Percentiles rank a stretch among this genome's conserved stretches.
Evolutionary conservation across 2,329 filamentous ascomycete genomes (phyloP).

Genomic region (Sphaerulina musiva): DNA sequence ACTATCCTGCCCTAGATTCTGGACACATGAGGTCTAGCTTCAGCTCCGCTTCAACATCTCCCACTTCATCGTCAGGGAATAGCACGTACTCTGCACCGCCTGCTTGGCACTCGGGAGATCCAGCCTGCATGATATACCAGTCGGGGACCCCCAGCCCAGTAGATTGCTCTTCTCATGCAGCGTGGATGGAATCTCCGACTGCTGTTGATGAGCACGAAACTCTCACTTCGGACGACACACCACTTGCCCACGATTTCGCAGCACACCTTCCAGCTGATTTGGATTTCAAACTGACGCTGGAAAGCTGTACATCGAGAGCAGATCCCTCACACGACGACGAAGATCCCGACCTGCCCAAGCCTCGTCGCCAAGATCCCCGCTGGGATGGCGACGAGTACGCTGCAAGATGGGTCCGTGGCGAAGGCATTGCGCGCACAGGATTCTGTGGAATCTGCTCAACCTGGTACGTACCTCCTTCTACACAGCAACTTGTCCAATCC

Average conservation of each 20-base stretch:
- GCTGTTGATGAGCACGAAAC: not conserved
- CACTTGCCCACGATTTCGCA: not conserved
- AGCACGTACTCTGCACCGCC: not conserved
- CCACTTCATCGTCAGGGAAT: not conserved
- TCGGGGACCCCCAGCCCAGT: not conserved
- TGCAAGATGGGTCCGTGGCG: constrained; percentile 74
- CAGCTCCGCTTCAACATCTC: not conserved
- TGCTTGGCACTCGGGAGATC: not conserved
- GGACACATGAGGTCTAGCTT: not conserved
- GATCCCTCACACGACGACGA: constrained; percentile 5
- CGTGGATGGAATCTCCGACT: not conserved
- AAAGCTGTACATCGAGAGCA: not conserved
- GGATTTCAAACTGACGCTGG: not conserved
- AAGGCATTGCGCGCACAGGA: constrained; percentile 79
- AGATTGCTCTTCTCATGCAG: not conserved
- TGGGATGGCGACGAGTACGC: constrained; percentile 80
- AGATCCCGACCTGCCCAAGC: not conserved
- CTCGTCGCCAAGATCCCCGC: constrained; percentile 37
- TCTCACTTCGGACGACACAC: not conserved
- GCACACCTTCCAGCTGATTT: not conserved
- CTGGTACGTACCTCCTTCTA: constrained; percentile 45
- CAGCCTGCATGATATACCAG: not conserved
- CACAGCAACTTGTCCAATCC: no score
- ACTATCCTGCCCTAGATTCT: not conserved
- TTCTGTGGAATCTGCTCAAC: constrained; percentile 88